Evolutionary conservation across 2,329 filamentous ascomycete species (phyloP).

Genomic region (Sordariomycetes sp.): DNA sequence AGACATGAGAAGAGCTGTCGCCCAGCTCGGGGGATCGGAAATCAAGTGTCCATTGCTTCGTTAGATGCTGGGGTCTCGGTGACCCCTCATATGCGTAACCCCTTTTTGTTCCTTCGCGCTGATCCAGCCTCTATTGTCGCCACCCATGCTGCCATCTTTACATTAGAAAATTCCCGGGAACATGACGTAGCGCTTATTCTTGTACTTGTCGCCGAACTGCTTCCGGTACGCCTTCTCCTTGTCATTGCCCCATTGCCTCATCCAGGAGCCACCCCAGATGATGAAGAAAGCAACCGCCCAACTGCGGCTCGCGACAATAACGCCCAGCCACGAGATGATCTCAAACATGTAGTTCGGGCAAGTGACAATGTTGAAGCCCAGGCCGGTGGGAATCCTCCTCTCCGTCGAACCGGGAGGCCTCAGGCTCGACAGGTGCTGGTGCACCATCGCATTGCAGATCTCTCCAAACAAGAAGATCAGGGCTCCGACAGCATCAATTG

Average conservation of each 20-base stretch:
- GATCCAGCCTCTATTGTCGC: too few relatives aligned
- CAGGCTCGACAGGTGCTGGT: conserved; percentile 69
- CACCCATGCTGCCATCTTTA: not conserved
- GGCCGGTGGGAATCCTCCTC: conserved; percentile 76
- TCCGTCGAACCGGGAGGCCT: conserved; percentile 74
- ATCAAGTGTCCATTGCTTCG: too few relatives aligned
- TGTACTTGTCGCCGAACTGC: conserved; percentile 89
- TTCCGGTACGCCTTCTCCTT: conserved; percentile 87
- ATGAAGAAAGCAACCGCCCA: conserved; percentile 73
- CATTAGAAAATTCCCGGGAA: conserved; percentile 67
- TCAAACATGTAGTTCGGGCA: conserved; percentile 98
- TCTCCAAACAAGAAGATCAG: conserved; percentile 71
- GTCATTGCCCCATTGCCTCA: conserved; percentile 81
- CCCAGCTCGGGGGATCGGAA: too few relatives aligned
- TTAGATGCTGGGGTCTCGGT: too few relatives aligned
- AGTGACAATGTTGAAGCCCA: conserved; percentile 80
- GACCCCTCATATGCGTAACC: too few relatives aligned
- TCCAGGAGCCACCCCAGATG: conserved; percentile 62
- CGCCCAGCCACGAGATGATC: conserved; percentile 73
- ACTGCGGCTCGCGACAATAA: conserved; percentile 72
- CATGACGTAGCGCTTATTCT: conserved; percentile 83
- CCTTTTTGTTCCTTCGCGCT: too few relatives aligned
- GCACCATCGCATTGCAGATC: conserved; percentile 69
- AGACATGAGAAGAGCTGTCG: too few relatives aligned
- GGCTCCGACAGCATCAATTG: conserved; percentile 57